Conservation (phyloP, 106 monocot species). For the Allium cepa region DNA sequence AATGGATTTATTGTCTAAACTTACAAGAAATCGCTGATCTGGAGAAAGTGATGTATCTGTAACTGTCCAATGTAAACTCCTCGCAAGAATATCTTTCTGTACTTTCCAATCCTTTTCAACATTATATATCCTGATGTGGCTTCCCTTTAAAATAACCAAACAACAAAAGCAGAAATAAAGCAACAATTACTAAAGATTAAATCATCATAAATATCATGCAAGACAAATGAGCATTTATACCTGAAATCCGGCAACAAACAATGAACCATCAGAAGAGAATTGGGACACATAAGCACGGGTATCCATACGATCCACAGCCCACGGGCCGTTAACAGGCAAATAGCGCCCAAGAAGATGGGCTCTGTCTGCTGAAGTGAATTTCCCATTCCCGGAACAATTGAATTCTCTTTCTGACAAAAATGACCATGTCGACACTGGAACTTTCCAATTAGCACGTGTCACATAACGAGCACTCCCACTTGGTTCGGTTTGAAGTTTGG, state of each 20-base stretch:
- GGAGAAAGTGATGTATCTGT: constrained; percentile 91
- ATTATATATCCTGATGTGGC: constrained; percentile 72
- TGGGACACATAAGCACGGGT: constrained; percentile 83
- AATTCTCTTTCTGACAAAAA: constrained; percentile 66
- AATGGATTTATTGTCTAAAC: neutral
- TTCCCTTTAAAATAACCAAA: constrained; percentile 21
- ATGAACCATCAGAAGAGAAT: constrained; percentile 84
- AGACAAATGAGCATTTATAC: constrained; percentile 15
- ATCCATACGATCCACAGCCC: constrained; percentile 58
- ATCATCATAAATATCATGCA: too few species aligned
- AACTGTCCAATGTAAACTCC: constrained; percentile 78
- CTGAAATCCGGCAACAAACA: constrained; percentile 86
- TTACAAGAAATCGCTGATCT: constrained; percentile 67
- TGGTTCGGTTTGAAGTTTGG: constrained; percentile 55
- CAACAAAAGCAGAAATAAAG: neutral
- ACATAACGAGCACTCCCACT: constrained; percentile 27
- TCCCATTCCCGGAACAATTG: constrained; percentile 54
- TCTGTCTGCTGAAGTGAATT: constrained; percentile 57
- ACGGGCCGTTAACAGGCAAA: constrained; percentile 73
- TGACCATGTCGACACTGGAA: constrained; percentile 41
- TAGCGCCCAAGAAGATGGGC: constrained; percentile 67
- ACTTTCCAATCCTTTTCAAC: constrained; percentile 79
- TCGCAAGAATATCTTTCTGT: constrained; percentile 66
- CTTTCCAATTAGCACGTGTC: constrained; percentile 10
- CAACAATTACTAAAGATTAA: neutral